Percentiles rank a stretch among this genome's conserved stretches.
Conservation (phyloP, 495 filamentous ascomycete species). For the Aspergillus baeticus region DNA sequence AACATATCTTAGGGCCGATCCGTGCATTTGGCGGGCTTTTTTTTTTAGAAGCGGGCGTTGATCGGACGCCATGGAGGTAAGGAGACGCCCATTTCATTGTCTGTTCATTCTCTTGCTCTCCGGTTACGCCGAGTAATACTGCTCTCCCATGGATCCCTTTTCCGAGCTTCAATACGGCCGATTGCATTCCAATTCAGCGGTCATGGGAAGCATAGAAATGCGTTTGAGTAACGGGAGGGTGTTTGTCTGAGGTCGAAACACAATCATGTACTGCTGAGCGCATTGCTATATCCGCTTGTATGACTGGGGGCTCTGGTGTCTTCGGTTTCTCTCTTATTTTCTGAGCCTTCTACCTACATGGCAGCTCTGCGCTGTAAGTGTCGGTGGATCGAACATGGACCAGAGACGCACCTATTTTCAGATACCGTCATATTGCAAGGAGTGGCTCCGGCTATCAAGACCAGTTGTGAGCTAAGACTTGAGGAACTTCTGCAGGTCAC, state of each 20-base stretch:
- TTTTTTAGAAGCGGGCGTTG: not conserved
- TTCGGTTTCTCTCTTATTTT: not conserved
- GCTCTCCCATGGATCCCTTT: not conserved
- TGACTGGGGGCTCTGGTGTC: not conserved
- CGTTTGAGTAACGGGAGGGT: not conserved
- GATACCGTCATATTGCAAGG: constrained; percentile 18
- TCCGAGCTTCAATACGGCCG: not conserved
- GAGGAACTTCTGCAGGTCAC: constrained; percentile 35
- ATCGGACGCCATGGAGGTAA: constrained; percentile 17
- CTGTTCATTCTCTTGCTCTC: not conserved
- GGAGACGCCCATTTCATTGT: not conserved
- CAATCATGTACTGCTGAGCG: not conserved
- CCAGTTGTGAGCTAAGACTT: constrained; percentile 39
- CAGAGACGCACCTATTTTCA: constrained; percentile 17
- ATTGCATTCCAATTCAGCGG: not conserved
- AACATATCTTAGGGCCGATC: not conserved
- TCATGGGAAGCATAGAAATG: not conserved
- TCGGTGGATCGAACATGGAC: constrained; percentile 12
- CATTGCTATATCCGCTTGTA: not conserved
- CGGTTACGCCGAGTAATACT: not conserved
- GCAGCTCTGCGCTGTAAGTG: not conserved
- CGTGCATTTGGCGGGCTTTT: not conserved
- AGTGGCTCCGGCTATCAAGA: constrained; percentile 19
- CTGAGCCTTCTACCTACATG: not conserved
- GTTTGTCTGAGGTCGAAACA: not conserved